Base-by-base conservation (phyloP, 1,284 basidiomycete genomes). In the Rhodotorula sp. region DNA sequence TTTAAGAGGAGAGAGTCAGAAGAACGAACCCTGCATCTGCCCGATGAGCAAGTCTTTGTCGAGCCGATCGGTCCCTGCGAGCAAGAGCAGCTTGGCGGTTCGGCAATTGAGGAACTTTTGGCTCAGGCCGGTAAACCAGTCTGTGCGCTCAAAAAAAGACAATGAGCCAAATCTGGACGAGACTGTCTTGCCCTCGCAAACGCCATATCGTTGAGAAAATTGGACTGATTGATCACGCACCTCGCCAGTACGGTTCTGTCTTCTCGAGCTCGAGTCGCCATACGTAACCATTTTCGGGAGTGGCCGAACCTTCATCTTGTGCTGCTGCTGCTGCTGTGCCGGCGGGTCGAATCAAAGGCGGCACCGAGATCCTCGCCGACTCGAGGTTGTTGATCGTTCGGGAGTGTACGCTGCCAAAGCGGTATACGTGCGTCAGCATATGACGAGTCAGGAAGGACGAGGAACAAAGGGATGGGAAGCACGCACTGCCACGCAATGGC, bases 401-500 rank as follows among this genome's bases (percentile, higher is more conserved):
- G 0, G 89, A 91, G 14, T 82, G 82, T 24, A 93, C 80, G 77
- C 91, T 93, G 75, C 1, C 24, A 48, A 37, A 26, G 46, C 42
- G 37, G 37, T 14, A 14, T 5, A 30, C 26, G 6, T 44, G 5
- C 37, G 17, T 15, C 44, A 45, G 37, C 37, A 10, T 42, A 24
- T 12, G 10, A 33, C 26, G 14, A 68, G 66, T 10, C 72, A 56
- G 66, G n/a, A 59, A 62, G 33, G 44, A 2, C 18, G 15, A 22
- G 44, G 24, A 17, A n/a, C 12, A 26, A 14, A 12, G 5, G 53
- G 33, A 30, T 4, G 30, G 17, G n/a, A 20, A n/a, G 60, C 30
- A 86, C 93, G 78, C 81, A 95, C 91, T 99, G 95, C 95, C 96
- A 99, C 75, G 91, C 88, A 56, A 99, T 88, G 1, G 91, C 94